Percentiles rank a stretch among this genome's conserved stretches.
These are phyloP conservation scores for Dictyostelium brefeldianum DNA, from an alignment of 78 protist genomes.

Conservation along the genomic window DNA sequence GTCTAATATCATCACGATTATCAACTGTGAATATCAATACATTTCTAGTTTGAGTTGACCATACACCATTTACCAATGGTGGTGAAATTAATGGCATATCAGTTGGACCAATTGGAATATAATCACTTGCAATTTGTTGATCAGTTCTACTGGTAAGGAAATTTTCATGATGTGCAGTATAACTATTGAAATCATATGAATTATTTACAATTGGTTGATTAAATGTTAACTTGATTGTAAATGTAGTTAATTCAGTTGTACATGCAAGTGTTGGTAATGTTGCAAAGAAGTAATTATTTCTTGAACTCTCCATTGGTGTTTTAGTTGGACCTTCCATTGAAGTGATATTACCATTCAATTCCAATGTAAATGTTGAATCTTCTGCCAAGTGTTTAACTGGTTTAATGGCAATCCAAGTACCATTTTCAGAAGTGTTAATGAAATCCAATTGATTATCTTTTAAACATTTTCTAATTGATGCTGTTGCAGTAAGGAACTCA, in stretches of 20 bases:
- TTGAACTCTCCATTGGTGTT: not conserved
- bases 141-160: not conserved
- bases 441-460: not conserved
- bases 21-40: not conserved
- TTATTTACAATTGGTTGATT: not conserved
- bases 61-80: not conserved
- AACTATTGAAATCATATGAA: not conserved
- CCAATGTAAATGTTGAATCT: not conserved
- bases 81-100: conserved; percentile 4
- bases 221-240: not conserved
- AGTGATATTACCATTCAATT: not conserved
- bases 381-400: not conserved
- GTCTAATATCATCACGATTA: not conserved
- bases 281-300: not conserved
- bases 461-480: not conserved
- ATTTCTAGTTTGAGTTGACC: not conserved
- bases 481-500: not conserved
- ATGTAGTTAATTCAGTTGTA: no score
- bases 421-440: not conserved
- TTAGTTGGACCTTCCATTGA: conserved; percentile 2
- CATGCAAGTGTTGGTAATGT: not conserved
- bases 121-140: not conserved
- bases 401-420: conserved; percentile 4
- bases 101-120: not conserved
- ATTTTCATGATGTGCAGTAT: not conserved